Evolutionary conservation across 106 monocot species (phyloP).

Genomic region (Dioscorea dumetorum): DNA sequence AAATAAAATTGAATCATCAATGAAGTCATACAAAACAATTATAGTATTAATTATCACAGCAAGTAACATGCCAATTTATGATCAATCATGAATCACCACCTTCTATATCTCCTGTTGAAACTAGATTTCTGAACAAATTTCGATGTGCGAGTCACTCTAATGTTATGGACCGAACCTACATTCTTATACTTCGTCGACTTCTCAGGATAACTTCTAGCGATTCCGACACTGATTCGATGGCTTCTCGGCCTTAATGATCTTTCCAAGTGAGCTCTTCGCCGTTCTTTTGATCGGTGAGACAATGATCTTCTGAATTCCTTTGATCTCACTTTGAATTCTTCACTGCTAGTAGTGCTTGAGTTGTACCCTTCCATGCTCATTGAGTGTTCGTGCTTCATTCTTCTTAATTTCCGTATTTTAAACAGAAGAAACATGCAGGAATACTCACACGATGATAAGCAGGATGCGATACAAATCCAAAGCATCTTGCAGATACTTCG

Average conservation of each 20-base stretch:
- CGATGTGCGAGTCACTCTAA: constrained; percentile 68
- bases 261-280: constrained; percentile 41
- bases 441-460: constrained; percentile 43
- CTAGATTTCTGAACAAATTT: constrained; percentile 60
- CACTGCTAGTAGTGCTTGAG: constrained; percentile 23
- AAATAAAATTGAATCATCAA: no score
- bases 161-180: constrained; percentile 35
- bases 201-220: constrained; percentile 17
- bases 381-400: constrained; percentile 5
- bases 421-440: constrained; percentile 34
- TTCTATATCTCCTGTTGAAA: constrained; percentile 17
- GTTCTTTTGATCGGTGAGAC: constrained; percentile 37
- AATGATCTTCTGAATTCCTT: constrained; percentile 15
- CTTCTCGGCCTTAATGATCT: constrained; percentile 65
- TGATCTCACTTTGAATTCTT: constrained; percentile 20
- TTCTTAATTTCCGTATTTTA: constrained; percentile 23
- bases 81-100: constrained; percentile 21
- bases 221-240: constrained; percentile 59
- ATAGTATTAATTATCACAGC: no score
- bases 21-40: no score
- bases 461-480: constrained; percentile 42
- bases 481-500: constrained; percentile 53
- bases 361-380: constrained; percentile 32
- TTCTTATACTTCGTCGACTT: constrained; percentile 9
- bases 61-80: no score